phyloP scores from a whole-genome alignment of 139 green algal species.

The Volvox reticuliferus region DNA sequence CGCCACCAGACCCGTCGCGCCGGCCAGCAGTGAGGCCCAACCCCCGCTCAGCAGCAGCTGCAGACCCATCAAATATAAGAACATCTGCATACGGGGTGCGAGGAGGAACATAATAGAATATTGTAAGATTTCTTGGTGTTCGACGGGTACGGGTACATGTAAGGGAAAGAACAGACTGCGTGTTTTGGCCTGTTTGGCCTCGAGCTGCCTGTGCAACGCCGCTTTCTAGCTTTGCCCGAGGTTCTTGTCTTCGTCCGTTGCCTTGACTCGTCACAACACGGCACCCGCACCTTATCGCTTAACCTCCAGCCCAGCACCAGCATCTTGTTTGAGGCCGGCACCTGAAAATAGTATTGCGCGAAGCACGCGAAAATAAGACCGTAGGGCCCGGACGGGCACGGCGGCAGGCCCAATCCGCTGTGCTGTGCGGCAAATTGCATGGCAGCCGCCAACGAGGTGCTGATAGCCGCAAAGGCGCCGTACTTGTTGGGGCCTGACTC shows the following conservation, averaged over 20 bases:
- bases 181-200: too few relatives aligned
- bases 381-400: slow-evolving; percentile 56
- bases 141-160: too few relatives aligned
- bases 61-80: slow-evolving; percentile 70
- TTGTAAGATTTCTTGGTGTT: too few relatives aligned
- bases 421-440: slow-evolving; percentile 28
- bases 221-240: too few relatives aligned
- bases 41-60: slow-evolving; percentile 73
- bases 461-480: slow-evolving; percentile 60
- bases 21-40: slow-evolving; percentile 49
- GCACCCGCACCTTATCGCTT: slow-evolving; percentile 73
- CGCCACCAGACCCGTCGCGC: slow-evolving; percentile 50
- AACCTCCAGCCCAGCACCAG: slow-evolving; percentile 67
- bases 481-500: slow-evolving; percentile 70
- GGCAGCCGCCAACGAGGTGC: slow-evolving; percentile 51
- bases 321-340: slow-evolving; percentile 68
- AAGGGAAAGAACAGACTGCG: too few relatives aligned
- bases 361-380: slow-evolving; percentile 76
- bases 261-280: too few relatives aligned
- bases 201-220: too few relatives aligned
- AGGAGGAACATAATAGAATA: not conserved
- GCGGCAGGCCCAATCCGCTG: not conserved
- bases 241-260: too few relatives aligned
- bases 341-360: slow-evolving; percentile 68
- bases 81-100: not conserved